Conservation (phyloP, 2,329 filamentous ascomycete species). For the Fusarium sp. region DNA sequence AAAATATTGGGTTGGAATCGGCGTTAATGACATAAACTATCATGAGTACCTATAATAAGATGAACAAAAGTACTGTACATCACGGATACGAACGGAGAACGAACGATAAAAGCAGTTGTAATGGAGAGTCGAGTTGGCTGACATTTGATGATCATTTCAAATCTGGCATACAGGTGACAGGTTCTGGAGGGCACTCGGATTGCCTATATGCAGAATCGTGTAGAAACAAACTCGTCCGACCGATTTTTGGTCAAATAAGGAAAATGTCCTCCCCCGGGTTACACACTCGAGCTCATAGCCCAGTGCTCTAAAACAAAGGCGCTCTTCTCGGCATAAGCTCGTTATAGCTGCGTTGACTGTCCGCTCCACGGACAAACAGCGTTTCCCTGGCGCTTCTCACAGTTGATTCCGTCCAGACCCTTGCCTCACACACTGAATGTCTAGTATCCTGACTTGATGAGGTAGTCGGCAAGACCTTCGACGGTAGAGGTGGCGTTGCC, state of each 20-base stretch:
- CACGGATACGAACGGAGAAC: constrained; percentile 12
- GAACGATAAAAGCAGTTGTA: constrained; percentile 5
- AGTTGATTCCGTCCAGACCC: constrained; percentile 10
- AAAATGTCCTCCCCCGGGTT: constrained; percentile 34
- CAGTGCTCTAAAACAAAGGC: constrained; percentile 38
- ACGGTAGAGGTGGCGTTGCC: constrained; percentile 82
- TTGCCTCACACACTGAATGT: constrained; percentile 2
- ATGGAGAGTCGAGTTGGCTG: constrained; percentile 4
- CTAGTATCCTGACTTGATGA: constrained; percentile 82
- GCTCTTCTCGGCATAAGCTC: constrained; percentile 37
- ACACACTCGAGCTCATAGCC: constrained; percentile 33
- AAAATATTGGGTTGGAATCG: constrained; percentile 34
- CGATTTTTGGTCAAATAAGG: constrained; percentile 34
- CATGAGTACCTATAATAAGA: constrained; percentile 6
- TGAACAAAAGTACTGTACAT: constrained; percentile 25
- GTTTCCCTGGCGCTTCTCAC: constrained; percentile 20
- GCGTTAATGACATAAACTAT: constrained; percentile 35
- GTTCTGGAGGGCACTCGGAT: constrained; percentile 34
- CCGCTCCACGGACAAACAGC: constrained; percentile 28
- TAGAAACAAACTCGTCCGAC: constrained; percentile 39
- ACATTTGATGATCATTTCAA: neutral
- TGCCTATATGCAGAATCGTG: constrained; percentile 44
- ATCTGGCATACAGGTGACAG: neutral
- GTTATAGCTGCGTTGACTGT: constrained; percentile 32
- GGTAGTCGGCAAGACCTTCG: constrained; percentile 87